Conservation (phyloP, 805 yeast genomes). For the Kuraishia capsulata region DNA sequence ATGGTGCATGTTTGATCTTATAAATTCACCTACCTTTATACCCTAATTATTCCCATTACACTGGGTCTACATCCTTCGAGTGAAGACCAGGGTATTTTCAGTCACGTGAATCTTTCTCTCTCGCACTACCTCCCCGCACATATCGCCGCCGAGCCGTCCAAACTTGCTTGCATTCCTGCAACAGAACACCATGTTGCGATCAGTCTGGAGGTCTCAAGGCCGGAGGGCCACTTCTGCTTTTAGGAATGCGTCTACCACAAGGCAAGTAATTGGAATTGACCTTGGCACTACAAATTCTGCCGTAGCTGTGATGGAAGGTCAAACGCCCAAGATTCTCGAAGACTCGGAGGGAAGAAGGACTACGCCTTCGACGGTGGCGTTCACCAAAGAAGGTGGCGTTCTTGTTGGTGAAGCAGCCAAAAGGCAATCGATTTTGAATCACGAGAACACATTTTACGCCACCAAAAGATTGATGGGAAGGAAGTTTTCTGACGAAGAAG, state of each 20-base stretch:
- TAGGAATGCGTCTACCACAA: background rate
- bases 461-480: constrained; percentile 94
- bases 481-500: constrained; percentile 82
- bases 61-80: too few species aligned
- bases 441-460: constrained; percentile 88
- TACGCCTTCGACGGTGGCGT: constrained; percentile 92
- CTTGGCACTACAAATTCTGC: constrained; percentile 88
- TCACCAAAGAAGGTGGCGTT: constrained; percentile 82
- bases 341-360: constrained; percentile 72
- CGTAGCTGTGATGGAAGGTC: constrained; percentile 75
- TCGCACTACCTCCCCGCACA: too few species aligned
- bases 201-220: too few species aligned
- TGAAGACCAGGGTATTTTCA: too few species aligned
- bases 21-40: too few species aligned
- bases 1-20: too few species aligned
- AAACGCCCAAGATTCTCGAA: constrained; percentile 64
- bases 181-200: too few species aligned
- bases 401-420: constrained; percentile 92
- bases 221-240: background rate
- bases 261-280: constrained; percentile 72
- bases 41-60: too few species aligned
- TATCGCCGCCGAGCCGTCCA: too few species aligned
- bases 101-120: too few species aligned
- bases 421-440: constrained; percentile 93
- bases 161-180: too few species aligned